phyloP scores from a whole-genome alignment of 2,329 filamentous ascomycete genomes.

The Ophiosphaerella korrae region DNA sequence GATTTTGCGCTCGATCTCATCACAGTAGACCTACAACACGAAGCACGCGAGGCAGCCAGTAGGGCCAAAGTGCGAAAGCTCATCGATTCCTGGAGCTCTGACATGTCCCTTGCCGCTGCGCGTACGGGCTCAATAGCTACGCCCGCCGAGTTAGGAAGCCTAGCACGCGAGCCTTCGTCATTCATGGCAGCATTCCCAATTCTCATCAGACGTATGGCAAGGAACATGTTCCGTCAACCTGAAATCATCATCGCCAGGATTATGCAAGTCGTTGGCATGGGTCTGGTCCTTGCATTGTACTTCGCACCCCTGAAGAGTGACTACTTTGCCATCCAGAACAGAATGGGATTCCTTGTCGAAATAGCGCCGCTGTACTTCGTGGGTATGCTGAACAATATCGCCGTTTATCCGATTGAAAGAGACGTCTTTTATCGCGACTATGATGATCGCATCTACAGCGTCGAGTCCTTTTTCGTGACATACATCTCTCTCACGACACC shows the following conservation, averaged over 20 bases:
- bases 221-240: constrained; percentile 60
- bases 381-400: constrained; percentile 80
- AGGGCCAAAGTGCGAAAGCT: constrained; percentile 66
- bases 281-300: constrained; percentile 51
- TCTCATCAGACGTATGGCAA: constrained; percentile 67
- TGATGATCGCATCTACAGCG: constrained; percentile 72
- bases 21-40: constrained; percentile 74
- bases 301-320: constrained; percentile 73
- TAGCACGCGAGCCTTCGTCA: constrained; percentile 67
- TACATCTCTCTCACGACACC: constrained; percentile 74
- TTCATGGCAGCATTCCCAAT: constrained; percentile 69
- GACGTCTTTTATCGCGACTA: constrained; percentile 80
- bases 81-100: constrained; percentile 62
- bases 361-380: constrained; percentile 74
- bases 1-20: constrained; percentile 80
- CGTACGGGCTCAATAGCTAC: constrained; percentile 58
- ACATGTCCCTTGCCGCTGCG: constrained; percentile 27
- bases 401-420: constrained; percentile 72
- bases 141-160: constrained; percentile 72
- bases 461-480: constrained; percentile 71
- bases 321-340: constrained; percentile 72
- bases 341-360: constrained; percentile 75
- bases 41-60: constrained; percentile 65
- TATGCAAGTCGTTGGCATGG: constrained; percentile 47
- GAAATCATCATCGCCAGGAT: constrained; percentile 43